phyloP scores from a whole-genome alignment of 2,329 filamentous ascomycete species.

The Hymenoscyphus occultus region DNA sequence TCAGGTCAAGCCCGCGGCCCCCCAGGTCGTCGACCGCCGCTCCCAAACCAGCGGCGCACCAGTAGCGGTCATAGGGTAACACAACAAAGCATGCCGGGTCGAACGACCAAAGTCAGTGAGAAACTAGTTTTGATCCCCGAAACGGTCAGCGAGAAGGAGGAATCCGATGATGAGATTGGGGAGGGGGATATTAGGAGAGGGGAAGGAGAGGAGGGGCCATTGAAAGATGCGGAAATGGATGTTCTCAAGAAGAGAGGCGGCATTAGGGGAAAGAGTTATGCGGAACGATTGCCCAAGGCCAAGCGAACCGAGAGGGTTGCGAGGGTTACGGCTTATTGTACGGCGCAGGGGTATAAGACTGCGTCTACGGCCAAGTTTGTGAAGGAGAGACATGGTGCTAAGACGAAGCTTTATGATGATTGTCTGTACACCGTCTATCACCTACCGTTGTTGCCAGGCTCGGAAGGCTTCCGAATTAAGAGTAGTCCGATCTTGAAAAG shows the following conservation, averaged over 20 bases:
- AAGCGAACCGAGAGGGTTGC: conserved; percentile 84
- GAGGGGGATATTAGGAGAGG: conserved; percentile 41
- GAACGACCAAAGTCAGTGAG: conserved; percentile 92
- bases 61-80: conserved; percentile 41
- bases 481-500: conserved; percentile 91
- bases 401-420: conserved; percentile 96
- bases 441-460: conserved; percentile 79
- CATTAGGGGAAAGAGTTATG: conserved; percentile 79
- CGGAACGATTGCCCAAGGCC: conserved; percentile 85
- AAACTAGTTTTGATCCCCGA: conserved; percentile 95
- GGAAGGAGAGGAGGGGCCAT: conserved; percentile 62
- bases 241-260: conserved; percentile 60
- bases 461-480: conserved; percentile 80
- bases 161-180: conserved; percentile 55
- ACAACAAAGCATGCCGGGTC: conserved; percentile 64
- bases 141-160: conserved; percentile 59
- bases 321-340: conserved; percentile 92
- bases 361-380: conserved; percentile 85
- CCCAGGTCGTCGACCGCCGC: conserved; percentile 47
- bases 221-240: conserved; percentile 66
- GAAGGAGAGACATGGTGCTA: conserved; percentile 80
- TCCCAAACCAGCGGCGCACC: conserved; percentile 46
- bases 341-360: conserved; percentile 89
- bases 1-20: conserved; percentile 84
- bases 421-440: conserved; percentile 96